Evolutionary conservation across 2,329 filamentous ascomycete species (phyloP), one percentile per base, ranked within the genome.

Genomic region (Microdochium trichocladiopsis): DNA sequence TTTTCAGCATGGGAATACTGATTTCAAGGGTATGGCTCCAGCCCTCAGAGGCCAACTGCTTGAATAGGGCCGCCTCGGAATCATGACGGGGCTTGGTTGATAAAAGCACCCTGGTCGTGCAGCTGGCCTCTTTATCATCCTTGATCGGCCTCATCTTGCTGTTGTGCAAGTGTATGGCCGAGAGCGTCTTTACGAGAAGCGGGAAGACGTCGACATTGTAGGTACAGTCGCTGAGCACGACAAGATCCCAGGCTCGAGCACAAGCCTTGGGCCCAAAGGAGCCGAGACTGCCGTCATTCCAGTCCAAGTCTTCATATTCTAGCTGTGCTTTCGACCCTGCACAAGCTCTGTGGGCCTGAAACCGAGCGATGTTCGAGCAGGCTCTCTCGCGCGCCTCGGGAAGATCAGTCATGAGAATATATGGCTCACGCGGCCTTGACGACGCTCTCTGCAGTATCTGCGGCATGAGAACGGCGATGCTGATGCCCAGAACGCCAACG

Each of bases 191-290:
- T 3, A 82, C 74, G 22, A 84, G 69, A 2, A 76, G 71, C 1
- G 77, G 73, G 24, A 83, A 65, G 56, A 73, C 75, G 60, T 83
- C 79, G 51, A 73, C 75, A 55, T 83, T 83, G 69, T 83, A 83
- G 0, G 79, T 83, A 70, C 80, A 82, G 62, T 84, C 80, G 61
- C 79, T 82, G 22, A 83, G 66, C 50, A 81, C 69, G 48, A 82
- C 60, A 4, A 82, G 64, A 53, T 82, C 75, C 79, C 79, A 83
- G 2, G 62, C 54, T 2, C 63, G 65, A 1, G 68, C 64, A n/a
- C 58, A 55, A 1, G 69, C 70, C 23, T 69, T 61, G 0, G 66
- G 57, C 0, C 75, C 76, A 55, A 82, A 77, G 0, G 49, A 52
- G 1, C 76, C 78, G 2, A 63, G 54, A 25, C 69, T 64, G 1